Base-by-base conservation (phyloP, 129 eudicot genomes). In the Silybum marianum region DNA sequence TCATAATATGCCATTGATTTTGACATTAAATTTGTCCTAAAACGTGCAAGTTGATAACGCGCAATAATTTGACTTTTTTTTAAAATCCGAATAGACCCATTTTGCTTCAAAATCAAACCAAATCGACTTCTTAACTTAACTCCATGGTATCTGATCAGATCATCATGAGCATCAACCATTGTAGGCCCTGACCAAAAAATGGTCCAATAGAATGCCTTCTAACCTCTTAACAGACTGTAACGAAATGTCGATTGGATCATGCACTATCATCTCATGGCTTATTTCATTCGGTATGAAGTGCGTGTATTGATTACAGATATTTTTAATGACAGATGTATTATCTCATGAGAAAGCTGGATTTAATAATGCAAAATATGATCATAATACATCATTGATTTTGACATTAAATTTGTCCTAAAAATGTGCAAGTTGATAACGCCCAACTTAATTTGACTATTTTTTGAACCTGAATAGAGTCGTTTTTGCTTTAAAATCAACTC, bases 331-430 rank as follows among this genome's bases (percentile, higher is more conserved):
- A 39, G 11, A 39, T 38, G 58, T 2, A 25, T 25, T 25, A 24
- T 21, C 51, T 46, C 42, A 25, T 74, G 13, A 74, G 26, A 74
- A 75, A 69, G 73, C 24, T 69, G 73, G 42, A 69, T 69, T 12
- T 69, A 38, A 69, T 13, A 46, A 26, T 48, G 79, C 79, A 48
- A 28, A 75, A 51, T 42, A 75, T 26, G 44, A 75, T 69, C 2
- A 75, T 40, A 54, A 32, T 32, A 0, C 26, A 72, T 75, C 11
- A 75, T 51, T 25, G 68, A 32, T 18, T 16, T 44, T 46, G n/a
- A 74, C 4, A 11, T 46, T 13, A 46, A 46, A 3, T 46, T 11
- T 11, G 60, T 11, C 60, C 60, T 46, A 46, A 46, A 1, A 13
- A 46, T 12, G n/a, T 46, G 60, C 60, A 46, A 46, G 60, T 46